Evolutionary conservation across 1,284 basidiomycete genomes (phyloP).

Genomic region (Neolentinus lepideus): DNA sequence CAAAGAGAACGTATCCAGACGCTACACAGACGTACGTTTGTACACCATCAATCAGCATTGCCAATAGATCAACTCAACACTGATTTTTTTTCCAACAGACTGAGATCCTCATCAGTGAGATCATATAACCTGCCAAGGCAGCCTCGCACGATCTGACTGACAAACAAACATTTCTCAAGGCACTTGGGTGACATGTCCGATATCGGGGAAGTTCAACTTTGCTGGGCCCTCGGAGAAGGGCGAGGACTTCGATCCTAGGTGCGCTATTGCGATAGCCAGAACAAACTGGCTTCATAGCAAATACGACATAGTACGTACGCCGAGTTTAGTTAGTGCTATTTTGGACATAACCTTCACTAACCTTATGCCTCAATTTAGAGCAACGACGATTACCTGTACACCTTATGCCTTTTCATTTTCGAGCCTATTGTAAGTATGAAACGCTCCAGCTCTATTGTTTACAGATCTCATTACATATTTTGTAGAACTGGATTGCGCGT

Average conservation of each 20-base stretch:
- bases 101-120: conserved; percentile 1
- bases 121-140: not conserved
- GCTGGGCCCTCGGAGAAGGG: not conserved
- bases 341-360: conserved; percentile 8
- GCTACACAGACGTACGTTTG: conserved; percentile 37
- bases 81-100: not conserved
- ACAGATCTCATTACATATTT: not conserved
- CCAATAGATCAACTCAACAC: not conserved
- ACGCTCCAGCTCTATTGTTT: not conserved
- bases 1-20: conserved; percentile 26
- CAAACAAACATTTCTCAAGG: conserved; percentile 1
- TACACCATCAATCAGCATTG: conserved; percentile 3
- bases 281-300: conserved; percentile 39
- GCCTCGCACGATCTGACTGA: not conserved
- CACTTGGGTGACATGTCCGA: conserved; percentile 8
- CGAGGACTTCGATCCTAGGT: conserved; percentile 27
- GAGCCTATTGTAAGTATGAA: conserved; percentile 22
- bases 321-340: conserved; percentile 9
- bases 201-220: conserved; percentile 2
- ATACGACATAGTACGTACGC: conserved; percentile 32
- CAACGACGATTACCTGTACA: conserved; percentile 28
- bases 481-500: conserved; percentile 23
- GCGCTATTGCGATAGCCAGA: conserved; percentile 36
- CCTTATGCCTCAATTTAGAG: conserved; percentile 12
- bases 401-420: conserved; percentile 21